Percentiles rank a stretch among this genome's conserved stretches.
Evolutionary conservation across 208 protist genomes (phyloP).

Genomic region (Crithidia brevicula): DNA sequence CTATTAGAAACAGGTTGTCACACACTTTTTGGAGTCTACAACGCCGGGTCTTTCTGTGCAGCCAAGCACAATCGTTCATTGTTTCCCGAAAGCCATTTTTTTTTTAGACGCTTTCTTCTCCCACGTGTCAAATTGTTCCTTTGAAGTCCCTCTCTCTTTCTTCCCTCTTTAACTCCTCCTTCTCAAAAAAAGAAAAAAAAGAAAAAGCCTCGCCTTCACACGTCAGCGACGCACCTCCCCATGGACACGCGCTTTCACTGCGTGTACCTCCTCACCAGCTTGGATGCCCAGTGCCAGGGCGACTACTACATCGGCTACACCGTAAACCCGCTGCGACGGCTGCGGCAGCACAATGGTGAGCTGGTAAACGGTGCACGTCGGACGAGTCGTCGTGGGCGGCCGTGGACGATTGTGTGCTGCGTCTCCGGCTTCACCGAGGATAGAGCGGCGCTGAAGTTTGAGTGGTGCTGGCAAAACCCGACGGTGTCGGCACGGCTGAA

Average conservation of each 20-base stretch:
- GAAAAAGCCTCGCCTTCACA: no score
- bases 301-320: slow-evolving; percentile 96
- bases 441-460: slow-evolving; percentile 92
- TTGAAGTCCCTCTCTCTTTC: no score
- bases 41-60: no score
- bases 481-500: slow-evolving; percentile 56
- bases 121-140: no score
- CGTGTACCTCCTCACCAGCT: slow-evolving; percentile 90
- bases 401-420: slow-evolving; percentile 92
- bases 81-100: no score
- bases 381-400: slow-evolving; percentile 79
- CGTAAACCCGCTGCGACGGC: slow-evolving; percentile 87
- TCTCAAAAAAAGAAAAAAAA: background rate
- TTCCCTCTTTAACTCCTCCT: no score
- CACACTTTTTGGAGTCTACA: no score
- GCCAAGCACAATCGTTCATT: no score
- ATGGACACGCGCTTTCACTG: slow-evolving; percentile 92
- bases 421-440: slow-evolving; percentile 94
- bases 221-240: no score
- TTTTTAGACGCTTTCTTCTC: no score
- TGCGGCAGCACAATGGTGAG: slow-evolving; percentile 96
- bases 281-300: slow-evolving; percentile 60
- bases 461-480: slow-evolving; percentile 96
- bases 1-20: no score
- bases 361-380: slow-evolving; percentile 87